Conservation (phyloP, 805 yeast genomes). For the Saccharomycopsis capsularis region DNA sequence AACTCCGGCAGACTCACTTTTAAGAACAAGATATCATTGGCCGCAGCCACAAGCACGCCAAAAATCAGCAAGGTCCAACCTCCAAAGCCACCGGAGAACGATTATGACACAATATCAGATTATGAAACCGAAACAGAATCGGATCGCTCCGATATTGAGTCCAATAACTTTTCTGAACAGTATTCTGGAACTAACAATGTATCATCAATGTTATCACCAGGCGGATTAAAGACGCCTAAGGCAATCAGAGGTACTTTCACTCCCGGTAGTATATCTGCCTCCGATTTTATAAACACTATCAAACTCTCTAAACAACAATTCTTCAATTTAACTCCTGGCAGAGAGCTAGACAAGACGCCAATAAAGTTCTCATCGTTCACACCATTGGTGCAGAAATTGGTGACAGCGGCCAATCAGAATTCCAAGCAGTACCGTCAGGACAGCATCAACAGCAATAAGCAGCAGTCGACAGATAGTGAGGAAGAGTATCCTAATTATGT, state of each 20-base stretch:
- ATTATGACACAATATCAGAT: conserved; percentile 10
- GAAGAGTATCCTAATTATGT: background rate
- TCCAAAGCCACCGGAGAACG: background rate
- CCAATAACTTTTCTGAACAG: background rate
- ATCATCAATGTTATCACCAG: background rate
- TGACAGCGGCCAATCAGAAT: background rate
- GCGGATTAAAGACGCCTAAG: conserved; percentile 3
- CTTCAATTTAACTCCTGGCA: conserved; percentile 3
- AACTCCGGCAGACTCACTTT: background rate
- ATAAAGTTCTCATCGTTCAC: background rate
- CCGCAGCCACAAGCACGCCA: background rate
- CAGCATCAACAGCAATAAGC: background rate
- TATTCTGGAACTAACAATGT: background rate
- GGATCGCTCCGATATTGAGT: background rate
- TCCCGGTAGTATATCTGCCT: background rate
- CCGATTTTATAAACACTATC: background rate
- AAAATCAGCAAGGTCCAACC: background rate
- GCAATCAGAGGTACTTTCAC: background rate
- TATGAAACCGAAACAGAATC: conserved; percentile 15
- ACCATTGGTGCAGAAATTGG: background rate
- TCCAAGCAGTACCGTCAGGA: background rate
- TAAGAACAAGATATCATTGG: too few species aligned
- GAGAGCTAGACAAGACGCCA: background rate
- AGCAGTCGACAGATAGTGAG: background rate
- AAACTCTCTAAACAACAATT: background rate